Evolutionary conservation across 148 eudicot genomes (phyloP), one percentile per base, ranked within the genome.

Genomic region (Camellia japonica): DNA sequence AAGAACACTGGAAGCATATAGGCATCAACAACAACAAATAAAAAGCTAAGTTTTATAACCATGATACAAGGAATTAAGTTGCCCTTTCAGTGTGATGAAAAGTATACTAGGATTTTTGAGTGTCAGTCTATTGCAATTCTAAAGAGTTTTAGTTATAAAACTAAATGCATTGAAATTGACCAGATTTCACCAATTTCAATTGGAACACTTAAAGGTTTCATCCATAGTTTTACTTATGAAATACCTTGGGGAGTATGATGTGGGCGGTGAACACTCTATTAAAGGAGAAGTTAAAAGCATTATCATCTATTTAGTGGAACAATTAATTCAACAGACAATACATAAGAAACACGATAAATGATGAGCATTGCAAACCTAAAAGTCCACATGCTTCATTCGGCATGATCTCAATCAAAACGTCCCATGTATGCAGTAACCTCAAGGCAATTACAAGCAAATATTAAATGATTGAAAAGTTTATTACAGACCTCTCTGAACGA

Each of bases 381-480:
- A 43, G 23, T 11, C 73, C 16, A 6, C 23, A n/a, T 68, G 44
- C 44, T 15, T 7, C 54, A 4, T 51, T 16, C 6, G 46, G 7
- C 15, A 69, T 15, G 3, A 15, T 51, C 18, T 44, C 52, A 71
- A 49, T 56, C 74, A 49, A n/a, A 18, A 2, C 8, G 19, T 42
- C 7, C 38, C n/a, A 41, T 41, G 70, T 14, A 67, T 30, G 14
- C 3, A 67, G 11, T 6, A 69, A 16, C 54, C 46, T 16, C 3
- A 51, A 51, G 43, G 46, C 43, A 42, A 13, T n/a, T 13, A 69
- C 18, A 7, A 3, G 8, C 44, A 49, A 74, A 77, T 71, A 84
- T 51, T 44, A 81, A 68, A 75, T 78, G 79, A 68, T 77, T 74
- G 46, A 83, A 81, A 70, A 76, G 30, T 44, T 42, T 20, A 23